These are phyloP conservation scores for Tetrahymena borealis DNA, from an alignment of 73 alveolate species.

Conservation along the genomic window DNA sequence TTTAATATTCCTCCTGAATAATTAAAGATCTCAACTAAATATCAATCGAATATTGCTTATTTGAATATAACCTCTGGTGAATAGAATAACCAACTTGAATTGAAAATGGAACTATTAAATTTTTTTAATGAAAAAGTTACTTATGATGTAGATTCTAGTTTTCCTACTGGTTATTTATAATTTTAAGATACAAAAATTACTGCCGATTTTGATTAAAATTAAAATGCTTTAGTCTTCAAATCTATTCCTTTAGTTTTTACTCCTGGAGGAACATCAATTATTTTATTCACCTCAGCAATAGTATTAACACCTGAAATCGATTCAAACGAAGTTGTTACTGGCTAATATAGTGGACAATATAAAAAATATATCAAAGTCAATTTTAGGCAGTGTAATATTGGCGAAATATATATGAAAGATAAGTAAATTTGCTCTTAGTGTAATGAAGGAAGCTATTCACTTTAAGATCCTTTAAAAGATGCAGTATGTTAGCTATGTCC, in stretches of 20 bases:
- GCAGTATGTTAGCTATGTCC: not conserved
- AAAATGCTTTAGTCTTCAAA: not conserved
- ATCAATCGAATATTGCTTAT: too few relatives aligned
- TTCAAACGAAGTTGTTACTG: not conserved
- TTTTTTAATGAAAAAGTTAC: not conserved
- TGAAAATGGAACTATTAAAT: not conserved
- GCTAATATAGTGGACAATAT: not conserved
- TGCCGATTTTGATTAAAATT: not conserved
- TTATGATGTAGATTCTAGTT: not conserved
- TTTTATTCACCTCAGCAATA: not conserved
- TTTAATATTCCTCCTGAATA: too few relatives aligned
- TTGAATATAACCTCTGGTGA: too few relatives aligned
- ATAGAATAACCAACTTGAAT: too few relatives aligned
- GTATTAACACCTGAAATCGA: not conserved
- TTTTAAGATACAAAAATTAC: not conserved
- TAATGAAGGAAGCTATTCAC: not conserved
- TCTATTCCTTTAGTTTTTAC: not conserved
- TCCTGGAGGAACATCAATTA: not conserved
- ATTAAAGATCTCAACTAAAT: too few relatives aligned
- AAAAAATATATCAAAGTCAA: not conserved
- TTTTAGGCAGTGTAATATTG: not conserved
- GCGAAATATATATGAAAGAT: not conserved
- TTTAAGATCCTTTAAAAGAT: not conserved
- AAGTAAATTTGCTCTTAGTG: not conserved
- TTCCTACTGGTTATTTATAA: not conserved